These are phyloP conservation scores for Brachypodium distachyon DNA, from an alignment of 202 grass and related monocot genomes.

Conservation along the genomic window DNA sequence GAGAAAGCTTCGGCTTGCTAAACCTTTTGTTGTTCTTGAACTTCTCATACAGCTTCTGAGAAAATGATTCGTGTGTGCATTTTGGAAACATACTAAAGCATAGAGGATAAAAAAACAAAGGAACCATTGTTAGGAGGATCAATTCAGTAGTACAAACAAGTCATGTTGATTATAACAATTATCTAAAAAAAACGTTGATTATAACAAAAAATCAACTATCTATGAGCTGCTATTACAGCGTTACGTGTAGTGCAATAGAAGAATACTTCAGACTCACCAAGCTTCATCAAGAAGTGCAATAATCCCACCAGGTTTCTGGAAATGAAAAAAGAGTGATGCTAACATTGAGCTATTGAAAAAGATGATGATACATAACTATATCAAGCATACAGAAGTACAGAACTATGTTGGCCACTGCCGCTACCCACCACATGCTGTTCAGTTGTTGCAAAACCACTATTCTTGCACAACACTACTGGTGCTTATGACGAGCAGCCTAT, in stretches of 20 bases:
- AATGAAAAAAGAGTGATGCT: background rate
- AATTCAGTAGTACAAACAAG: constrained; percentile 10
- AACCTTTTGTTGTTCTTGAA: constrained; percentile 87
- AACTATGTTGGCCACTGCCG: background rate
- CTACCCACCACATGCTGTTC: background rate
- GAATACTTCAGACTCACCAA: constrained; percentile 35
- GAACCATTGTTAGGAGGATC: constrained; percentile 13
- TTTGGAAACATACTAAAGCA: constrained; percentile 76
- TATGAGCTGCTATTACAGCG: background rate
- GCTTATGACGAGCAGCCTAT: background rate
- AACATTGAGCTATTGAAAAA: background rate
- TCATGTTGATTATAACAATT: background rate
- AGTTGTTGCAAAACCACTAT: background rate
- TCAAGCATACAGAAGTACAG: background rate
- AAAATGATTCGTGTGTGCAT: constrained; percentile 84
- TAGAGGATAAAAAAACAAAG: constrained; percentile 23
- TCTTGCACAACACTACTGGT: background rate
- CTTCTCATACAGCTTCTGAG: constrained; percentile 57
- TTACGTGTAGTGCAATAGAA: constrained; percentile 6
- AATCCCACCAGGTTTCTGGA: constrained; percentile 50
- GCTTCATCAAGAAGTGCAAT: constrained; percentile 54
- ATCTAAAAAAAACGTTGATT: background rate
- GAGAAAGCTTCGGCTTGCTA: constrained; percentile 87
- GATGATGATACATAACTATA: background rate
- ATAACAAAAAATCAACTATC: constrained; percentile 11